Evolutionary conservation across 306 rosid genomes (phyloP).

Genomic region (Nissolia schottii): DNA sequence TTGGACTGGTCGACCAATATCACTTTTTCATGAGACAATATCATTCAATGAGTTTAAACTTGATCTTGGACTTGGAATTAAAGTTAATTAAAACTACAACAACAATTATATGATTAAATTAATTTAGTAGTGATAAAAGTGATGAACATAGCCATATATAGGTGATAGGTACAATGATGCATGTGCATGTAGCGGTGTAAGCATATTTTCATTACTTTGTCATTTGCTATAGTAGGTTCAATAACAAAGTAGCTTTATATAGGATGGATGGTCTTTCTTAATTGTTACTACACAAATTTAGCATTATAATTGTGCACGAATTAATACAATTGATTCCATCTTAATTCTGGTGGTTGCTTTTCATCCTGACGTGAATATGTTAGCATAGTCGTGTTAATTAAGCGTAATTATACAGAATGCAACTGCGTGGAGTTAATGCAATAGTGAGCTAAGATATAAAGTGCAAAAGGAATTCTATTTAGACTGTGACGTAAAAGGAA

Average conservation of each 20-base stretch:
- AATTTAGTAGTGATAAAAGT: not conserved
- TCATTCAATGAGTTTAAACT: not conserved
- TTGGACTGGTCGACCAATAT: not conserved
- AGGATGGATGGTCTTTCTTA: too few relatives aligned
- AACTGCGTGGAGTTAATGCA: not conserved
- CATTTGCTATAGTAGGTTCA: not conserved
- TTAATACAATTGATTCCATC: not conserved
- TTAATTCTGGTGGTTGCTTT: not conserved
- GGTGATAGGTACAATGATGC: too few relatives aligned
- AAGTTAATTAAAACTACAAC: not conserved
- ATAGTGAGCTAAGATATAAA: too few relatives aligned
- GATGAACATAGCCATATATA: not conserved
- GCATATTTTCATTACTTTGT: not conserved
- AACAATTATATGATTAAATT: not conserved
- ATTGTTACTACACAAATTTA: not conserved
- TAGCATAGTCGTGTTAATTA: not conserved
- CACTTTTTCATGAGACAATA: constrained; percentile 10
- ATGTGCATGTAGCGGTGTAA: not conserved
- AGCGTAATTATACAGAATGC: not conserved
- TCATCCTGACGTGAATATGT: not conserved
- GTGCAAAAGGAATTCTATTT: too few relatives aligned
- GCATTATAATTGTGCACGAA: not conserved
- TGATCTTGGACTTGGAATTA: not conserved
- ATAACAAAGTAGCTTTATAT: not conserved
- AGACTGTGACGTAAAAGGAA: too few relatives aligned